phyloP scores from a whole-genome alignment of 192 early-diverging fungal genomes.

The Mortierella antarctica region DNA sequence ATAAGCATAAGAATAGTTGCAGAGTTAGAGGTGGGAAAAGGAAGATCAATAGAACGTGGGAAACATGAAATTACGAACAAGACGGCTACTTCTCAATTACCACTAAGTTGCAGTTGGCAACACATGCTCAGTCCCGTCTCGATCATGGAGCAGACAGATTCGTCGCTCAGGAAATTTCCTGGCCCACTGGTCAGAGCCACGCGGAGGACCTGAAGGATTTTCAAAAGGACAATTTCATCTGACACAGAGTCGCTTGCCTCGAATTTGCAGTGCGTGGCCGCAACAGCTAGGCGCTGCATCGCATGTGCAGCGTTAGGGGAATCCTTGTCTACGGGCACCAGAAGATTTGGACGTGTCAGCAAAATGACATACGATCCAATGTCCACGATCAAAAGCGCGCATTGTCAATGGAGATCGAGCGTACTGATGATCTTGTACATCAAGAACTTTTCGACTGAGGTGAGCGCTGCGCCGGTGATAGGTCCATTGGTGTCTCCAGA shows the following conservation, averaged over 20 bases:
- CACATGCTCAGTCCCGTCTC: conserved; percentile 98
- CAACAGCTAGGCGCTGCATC: conserved; percentile 76
- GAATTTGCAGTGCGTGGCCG: conserved; percentile 96
- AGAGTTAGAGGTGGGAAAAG: not conserved
- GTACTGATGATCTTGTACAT: conserved; percentile 79
- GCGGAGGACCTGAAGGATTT: conserved; percentile 87
- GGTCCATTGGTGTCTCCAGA: conserved; percentile 95
- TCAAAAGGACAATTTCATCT: conserved; percentile 93
- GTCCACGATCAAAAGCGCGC: not conserved
- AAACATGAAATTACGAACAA: conserved; percentile 41
- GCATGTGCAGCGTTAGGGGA: conserved; percentile 77
- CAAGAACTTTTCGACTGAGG: conserved; percentile 90
- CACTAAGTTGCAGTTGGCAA: conserved; percentile 92
- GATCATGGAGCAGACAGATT: conserved; percentile 96
- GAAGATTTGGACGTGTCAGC: conserved; percentile 37
- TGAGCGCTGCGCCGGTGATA: conserved; percentile 92
- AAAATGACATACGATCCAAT: not conserved
- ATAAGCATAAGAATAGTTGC: not conserved
- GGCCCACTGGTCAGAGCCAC: conserved; percentile 79
- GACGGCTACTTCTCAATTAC: conserved; percentile 36
- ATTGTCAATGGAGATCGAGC: not conserved
- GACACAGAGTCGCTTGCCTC: conserved; percentile 93
- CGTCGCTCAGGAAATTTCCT: conserved; percentile 81
- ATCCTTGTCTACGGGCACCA: conserved; percentile 44
- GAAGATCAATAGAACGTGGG: too few species aligned